Base-by-base conservation (phyloP, 1,139 yeast genomes). In the Nadsonia commutata region DNA sequence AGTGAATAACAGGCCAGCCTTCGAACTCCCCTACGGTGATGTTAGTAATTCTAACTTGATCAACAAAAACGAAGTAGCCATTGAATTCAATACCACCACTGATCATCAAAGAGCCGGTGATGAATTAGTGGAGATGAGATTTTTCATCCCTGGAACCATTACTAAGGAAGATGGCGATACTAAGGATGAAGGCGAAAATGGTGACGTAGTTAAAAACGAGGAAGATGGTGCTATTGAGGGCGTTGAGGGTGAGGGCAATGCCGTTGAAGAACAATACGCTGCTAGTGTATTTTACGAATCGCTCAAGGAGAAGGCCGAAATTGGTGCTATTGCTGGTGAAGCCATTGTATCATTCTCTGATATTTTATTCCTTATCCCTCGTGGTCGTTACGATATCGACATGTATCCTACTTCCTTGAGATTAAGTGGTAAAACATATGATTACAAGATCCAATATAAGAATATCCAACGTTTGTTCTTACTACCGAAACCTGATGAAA, bases 301-400 rank as follows among this genome's bases (percentile, higher is more conserved):
- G 53, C 72, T 90, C 60, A 86, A 82, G 61, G 96, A 88, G 50
- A 80, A 78, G 59, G 98, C 98, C n/a, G 93, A 84, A 52, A 84
- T 90, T 59, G 97, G 97, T 23, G 93, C 81, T 62, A 93, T 80
- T 45, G 83, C 95, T 1, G 98, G 97, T 39, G 95, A 88, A 52
- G 94, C 95, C n/a, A 82, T 93, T 60, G 96, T 86, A 2, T 81
- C 96, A 3, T 86, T 90, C 66, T 76, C 84, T 44, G 97, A 88
- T 56, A 80, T 86, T 9, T 71, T 90, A 58, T 86, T 90, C 71
- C 76, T 93, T 48, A 93, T 98, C 1, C 99, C 99, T 54, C 59
- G 70, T 72, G 98, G 98, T 54, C 90, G 98, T 63, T 90, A 88
- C 63, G 98, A 93, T 61, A 82, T 90, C 54, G 97, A 88, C 62